Conservation (phyloP, 2,329 filamentous ascomycete genomes). For the Neurospora sp. region DNA sequence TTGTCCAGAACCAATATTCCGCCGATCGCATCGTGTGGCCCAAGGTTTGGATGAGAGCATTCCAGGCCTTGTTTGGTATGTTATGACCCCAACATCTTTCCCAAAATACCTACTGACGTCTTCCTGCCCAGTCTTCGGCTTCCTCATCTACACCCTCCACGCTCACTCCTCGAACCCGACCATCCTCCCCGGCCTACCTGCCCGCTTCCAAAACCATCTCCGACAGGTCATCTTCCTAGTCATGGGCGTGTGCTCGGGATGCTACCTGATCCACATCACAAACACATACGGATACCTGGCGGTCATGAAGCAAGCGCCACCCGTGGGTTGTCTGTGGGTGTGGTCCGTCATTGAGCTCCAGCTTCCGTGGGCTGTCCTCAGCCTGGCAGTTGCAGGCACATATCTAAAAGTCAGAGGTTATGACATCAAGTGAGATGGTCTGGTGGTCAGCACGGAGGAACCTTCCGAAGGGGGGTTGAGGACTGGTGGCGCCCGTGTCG, state of each 20-base stretch:
- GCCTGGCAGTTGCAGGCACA: slow-evolving; percentile 33
- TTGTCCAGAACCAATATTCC: slow-evolving; percentile 73
- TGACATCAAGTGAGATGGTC: slow-evolving; percentile 24
- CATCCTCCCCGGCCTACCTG: slow-evolving; percentile 36
- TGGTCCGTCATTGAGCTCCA: slow-evolving; percentile 87
- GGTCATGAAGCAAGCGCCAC: slow-evolving; percentile 86
- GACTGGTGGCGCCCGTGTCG: background rate
- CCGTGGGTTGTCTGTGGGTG: slow-evolving; percentile 81
- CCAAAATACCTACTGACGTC: background rate
- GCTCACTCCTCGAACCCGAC: slow-evolving; percentile 37
- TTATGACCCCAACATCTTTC: too few relatives aligned
- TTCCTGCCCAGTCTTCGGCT: slow-evolving; percentile 36
- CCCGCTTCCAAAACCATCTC: slow-evolving; percentile 34
- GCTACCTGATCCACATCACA: slow-evolving; percentile 71
- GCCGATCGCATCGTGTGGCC: slow-evolving; percentile 49
- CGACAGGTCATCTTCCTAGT: slow-evolving; percentile 54
- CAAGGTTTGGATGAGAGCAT: slow-evolving; percentile 41
- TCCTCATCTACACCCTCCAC: slow-evolving; percentile 48
- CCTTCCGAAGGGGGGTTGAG: background rate
- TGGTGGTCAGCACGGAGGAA: background rate
- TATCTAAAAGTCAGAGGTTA: slow-evolving; percentile 44
- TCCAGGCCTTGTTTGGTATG: slow-evolving; percentile 43
- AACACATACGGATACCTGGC: slow-evolving; percentile 75
- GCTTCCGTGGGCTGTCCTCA: slow-evolving; percentile 51
- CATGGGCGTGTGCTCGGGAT: slow-evolving; percentile 53